These are phyloP conservation scores for Pseudoperonospora humuli DNA, from an alignment of 352 stramenopile genomes.

Conservation along the genomic window DNA sequence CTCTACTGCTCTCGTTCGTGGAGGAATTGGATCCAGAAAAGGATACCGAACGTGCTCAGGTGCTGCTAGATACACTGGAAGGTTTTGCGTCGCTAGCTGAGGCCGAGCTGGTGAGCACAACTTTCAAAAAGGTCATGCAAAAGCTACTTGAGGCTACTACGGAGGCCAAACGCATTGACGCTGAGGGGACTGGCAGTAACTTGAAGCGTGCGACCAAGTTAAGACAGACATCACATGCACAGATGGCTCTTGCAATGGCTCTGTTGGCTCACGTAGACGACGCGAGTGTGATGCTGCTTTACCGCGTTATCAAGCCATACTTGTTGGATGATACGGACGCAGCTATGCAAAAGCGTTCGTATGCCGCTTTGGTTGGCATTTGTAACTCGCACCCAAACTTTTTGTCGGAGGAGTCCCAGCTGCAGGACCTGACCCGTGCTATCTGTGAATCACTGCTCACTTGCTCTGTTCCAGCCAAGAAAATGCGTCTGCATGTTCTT, in stretches of 20 bases:
- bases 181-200: slow-evolving; percentile 26
- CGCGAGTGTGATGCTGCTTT: slow-evolving; percentile 67
- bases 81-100: slow-evolving; percentile 77
- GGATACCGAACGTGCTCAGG: slow-evolving; percentile 59
- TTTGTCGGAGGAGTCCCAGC: slow-evolving; percentile 61
- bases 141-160: slow-evolving; percentile 82
- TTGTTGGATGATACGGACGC: slow-evolving; percentile 80
- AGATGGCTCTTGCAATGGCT: slow-evolving; percentile 74
- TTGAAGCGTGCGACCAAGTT: slow-evolving; percentile 45
- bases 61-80: slow-evolving; percentile 73
- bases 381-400: slow-evolving; percentile 81
- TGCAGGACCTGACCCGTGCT: slow-evolving; percentile 90
- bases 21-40: slow-evolving; percentile 75
- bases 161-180: slow-evolving; percentile 57
- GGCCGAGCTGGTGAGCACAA: slow-evolving; percentile 44
- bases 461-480: slow-evolving; percentile 92
- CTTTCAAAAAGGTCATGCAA: slow-evolving; percentile 88
- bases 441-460: slow-evolving; percentile 92
- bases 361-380: slow-evolving; percentile 79
- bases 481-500: slow-evolving; percentile 91
- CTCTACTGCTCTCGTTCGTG: slow-evolving; percentile 76
- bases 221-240: slow-evolving; percentile 55
- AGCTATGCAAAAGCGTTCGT: slow-evolving; percentile 85
- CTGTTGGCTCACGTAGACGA: slow-evolving; percentile 75
- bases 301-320: slow-evolving; percentile 86